Base-by-base conservation (phyloP, 805 yeast genomes). In the Candida maris region DNA sequence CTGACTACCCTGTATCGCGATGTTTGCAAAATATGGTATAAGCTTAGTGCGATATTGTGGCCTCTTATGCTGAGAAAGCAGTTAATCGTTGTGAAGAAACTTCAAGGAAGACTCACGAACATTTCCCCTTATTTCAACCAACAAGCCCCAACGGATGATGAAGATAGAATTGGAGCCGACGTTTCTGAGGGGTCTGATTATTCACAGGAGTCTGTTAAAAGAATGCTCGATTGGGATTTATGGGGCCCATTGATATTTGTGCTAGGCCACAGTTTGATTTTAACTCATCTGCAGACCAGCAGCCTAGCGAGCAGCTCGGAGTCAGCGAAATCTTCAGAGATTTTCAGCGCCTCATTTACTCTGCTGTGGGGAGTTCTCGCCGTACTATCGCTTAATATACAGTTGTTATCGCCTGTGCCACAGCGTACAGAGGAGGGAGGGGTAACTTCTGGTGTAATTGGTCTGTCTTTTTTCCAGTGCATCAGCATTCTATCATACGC, bases 201-300 rank as follows among this genome's bases (percentile, higher is more conserved):
- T 16, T 59, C 67, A 2, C 44, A 51, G 25, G 65, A 60, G 13
- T 42, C 64, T 3, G 53, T 62, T 19, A 49, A 51, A 14, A 58
- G 60, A 35, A 66, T 65, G 9, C 44, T 75, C 35, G 81, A 75
- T 37, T 76, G 81, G 81, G 81, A 76, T 54, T 56, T 76, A 33
- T 76, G 81, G 81, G 81, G 81, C 1, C 81, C 81, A 2, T 54
- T 76, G 29, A 65, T 75, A 15, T 71, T 76, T 38, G 70, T 74
- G 10, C 60, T 76, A 31, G 54, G 61, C 9, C 75, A 70, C 44
- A 62, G 76, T 15, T 68, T 74, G 30, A 53, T 71, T 15, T 59
- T 75, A 37, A 77, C 79, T 3, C 59, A 69, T 38, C 51, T 74
- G 9, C 67, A 63, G 43, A 52, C 52, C 3, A 51, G 59, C 27